Percentiles rank a stretch among this genome's conserved stretches.
Evolutionary conservation across 495 filamentous ascomycete species (phyloP).

Genomic region (Neurospora sp.): DNA sequence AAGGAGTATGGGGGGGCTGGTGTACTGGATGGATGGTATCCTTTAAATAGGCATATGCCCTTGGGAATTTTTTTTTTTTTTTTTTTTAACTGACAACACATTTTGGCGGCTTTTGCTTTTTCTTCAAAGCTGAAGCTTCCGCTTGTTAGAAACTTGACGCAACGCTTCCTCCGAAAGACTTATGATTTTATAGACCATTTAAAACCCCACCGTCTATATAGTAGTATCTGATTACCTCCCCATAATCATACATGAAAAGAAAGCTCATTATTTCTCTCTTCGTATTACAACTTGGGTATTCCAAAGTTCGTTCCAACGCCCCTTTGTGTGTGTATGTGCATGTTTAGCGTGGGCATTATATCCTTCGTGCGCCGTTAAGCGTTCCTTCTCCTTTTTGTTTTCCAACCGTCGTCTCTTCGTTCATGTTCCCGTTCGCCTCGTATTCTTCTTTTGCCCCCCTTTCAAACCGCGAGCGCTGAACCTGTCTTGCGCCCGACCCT

Average conservation of each 20-base stretch:
- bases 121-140: not conserved
- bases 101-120: not conserved
- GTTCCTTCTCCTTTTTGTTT: not conserved
- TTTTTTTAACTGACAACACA: not conserved
- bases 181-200: not conserved
- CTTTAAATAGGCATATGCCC: not conserved
- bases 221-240: not conserved
- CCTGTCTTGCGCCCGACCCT: not conserved
- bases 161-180: not conserved
- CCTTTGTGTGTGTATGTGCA: not conserved
- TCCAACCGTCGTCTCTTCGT: slow-evolving; percentile 1
- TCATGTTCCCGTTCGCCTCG: not conserved
- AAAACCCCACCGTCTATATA: not conserved
- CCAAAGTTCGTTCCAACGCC: slow-evolving; percentile 13
- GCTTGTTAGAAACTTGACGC: not conserved
- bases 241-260: slow-evolving; percentile 1
- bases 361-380: not conserved
- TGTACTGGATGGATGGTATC: not conserved
- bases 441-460: not conserved
- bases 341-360: not conserved
- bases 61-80: not conserved
- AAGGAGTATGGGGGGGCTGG: not conserved
- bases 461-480: not conserved
- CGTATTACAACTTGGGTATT: slow-evolving; percentile 17
- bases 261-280: not conserved